These are phyloP conservation scores for Silene vulgaris DNA, from an alignment of 179 eudicot genomes.

Conservation along the genomic window DNA sequence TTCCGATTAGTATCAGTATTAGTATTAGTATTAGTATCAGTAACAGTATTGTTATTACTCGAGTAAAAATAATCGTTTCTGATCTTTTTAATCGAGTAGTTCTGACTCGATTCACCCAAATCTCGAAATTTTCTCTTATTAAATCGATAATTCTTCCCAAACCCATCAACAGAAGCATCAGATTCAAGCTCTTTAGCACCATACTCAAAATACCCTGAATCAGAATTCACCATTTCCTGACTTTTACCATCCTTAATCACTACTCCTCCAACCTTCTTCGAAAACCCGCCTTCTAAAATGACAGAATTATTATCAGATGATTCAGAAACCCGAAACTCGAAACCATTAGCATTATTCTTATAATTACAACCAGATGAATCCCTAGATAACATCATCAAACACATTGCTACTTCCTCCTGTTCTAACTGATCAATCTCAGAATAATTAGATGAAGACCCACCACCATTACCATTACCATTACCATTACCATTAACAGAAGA, in stretches of 20 bases:
- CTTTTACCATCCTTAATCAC: neutral
- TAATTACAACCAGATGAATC: slow-evolving; percentile 33
- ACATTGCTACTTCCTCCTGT: slow-evolving; percentile 79
- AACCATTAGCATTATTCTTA: slow-evolving; percentile 23
- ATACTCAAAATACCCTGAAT: slow-evolving; percentile 46
- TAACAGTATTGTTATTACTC: neutral
- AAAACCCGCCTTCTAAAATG: slow-evolving; percentile 49
- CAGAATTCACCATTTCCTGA: slow-evolving; percentile 35
- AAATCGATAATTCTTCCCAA: slow-evolving; percentile 24
- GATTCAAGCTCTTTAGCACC: slow-evolving; percentile 50
- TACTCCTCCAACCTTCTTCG: slow-evolving; percentile 16
- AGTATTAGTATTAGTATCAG: neutral
- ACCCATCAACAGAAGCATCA: slow-evolving; percentile 61
- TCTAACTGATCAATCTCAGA: slow-evolving; percentile 69
- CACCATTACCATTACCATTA: slow-evolving; percentile 17
- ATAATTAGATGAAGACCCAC: slow-evolving; percentile 39
- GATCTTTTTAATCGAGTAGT: slow-evolving; percentile 20
- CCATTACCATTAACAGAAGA: slow-evolving; percentile 23
- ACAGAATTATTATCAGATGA: slow-evolving; percentile 63
- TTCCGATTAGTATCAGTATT: too few species aligned
- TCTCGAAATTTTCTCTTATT: neutral
- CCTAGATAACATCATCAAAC: slow-evolving; percentile 87
- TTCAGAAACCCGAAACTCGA: slow-evolving; percentile 28
- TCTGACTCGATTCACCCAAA: slow-evolving; percentile 21
- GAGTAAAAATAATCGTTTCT: slow-evolving; percentile 19